phyloP scores from a whole-genome alignment of 1,139 yeast genomes.

The Blastobotrys ciferrii region DNA sequence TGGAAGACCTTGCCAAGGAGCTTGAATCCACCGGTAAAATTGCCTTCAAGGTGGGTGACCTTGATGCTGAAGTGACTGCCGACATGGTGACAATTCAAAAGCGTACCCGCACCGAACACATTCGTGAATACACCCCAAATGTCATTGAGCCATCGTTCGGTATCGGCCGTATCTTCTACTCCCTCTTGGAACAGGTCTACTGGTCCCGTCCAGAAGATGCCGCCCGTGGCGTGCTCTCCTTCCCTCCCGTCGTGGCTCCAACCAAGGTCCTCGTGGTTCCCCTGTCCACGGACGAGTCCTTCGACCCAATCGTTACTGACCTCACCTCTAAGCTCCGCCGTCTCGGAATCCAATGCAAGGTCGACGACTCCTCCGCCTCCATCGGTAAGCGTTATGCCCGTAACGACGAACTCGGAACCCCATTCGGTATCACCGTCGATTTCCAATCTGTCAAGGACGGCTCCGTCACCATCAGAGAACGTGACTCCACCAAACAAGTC shows the following conservation, averaged over 20 bases:
- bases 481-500: constrained; percentile 96
- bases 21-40: constrained; percentile 64
- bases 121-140: constrained; percentile 94
- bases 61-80: constrained; percentile 59
- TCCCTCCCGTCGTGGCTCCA: constrained; percentile 96
- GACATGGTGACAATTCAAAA: constrained; percentile 73
- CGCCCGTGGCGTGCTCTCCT: constrained; percentile 87
- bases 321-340: constrained; percentile 64
- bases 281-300: constrained; percentile 77
- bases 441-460: constrained; percentile 89
- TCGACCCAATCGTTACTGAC: constrained; percentile 71
- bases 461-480: constrained; percentile 93
- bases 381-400: constrained; percentile 99
- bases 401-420: constrained; percentile 98
- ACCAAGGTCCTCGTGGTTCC: constrained; percentile 96
- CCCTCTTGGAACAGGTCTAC: constrained; percentile 90
- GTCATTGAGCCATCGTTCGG: constrained; percentile 99
- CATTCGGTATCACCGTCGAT: constrained; percentile 97
- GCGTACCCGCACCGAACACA: constrained; percentile 79
- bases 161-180: constrained; percentile 94
- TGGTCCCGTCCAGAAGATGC: constrained; percentile 93
- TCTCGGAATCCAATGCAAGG: constrained; percentile 88
- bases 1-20: constrained; percentile 72
- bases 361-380: constrained; percentile 96
- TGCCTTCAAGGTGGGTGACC: constrained; percentile 57